Evolutionary conservation across 495 filamentous ascomycete species (phyloP).

Genomic region (Trichoderma asperelloides): DNA sequence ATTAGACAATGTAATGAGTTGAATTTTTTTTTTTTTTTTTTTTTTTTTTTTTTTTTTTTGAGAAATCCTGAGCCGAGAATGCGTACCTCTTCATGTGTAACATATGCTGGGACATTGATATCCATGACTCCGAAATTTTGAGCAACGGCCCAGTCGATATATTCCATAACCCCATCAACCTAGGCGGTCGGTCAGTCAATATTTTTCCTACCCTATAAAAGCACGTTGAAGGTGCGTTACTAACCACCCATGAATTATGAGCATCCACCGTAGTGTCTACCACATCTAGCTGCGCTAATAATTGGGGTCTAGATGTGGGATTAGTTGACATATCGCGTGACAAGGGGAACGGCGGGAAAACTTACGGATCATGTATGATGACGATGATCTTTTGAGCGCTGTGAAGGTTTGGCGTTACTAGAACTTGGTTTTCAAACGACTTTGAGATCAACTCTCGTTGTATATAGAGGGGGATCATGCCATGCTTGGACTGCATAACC

Average conservation of each 20-base stretch:
- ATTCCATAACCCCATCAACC: conserved; percentile 69
- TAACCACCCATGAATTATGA: conserved; percentile 80
- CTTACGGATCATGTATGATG: conserved; percentile 77
- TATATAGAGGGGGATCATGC: conserved; percentile 68
- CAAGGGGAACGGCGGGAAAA: conserved; percentile 11
- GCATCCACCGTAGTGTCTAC: conserved; percentile 61
- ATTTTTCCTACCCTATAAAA: conserved; percentile 8
- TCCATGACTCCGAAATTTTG: conserved; percentile 77
- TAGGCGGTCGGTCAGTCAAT: conserved; percentile 37
- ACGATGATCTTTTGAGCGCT: conserved; percentile 49
- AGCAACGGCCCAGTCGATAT: conserved; percentile 70
- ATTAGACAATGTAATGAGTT: conserved; percentile 7
- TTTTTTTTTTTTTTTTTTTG: no score
- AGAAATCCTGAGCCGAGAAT: neutral
- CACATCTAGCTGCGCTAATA: conserved; percentile 58
- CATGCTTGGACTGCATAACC: conserved; percentile 56
- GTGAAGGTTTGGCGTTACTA: conserved; percentile 54
- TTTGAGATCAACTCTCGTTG: conserved; percentile 59
- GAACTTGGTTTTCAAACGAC: conserved; percentile 80
- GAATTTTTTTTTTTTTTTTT: no score
- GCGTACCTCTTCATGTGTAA: conserved; percentile 47
- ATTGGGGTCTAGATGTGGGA: conserved; percentile 49
- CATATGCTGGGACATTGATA: conserved; percentile 73
- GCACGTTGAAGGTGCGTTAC: conserved; percentile 24
- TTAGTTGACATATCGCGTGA: conserved; percentile 15